phyloP scores from a whole-genome alignment of 768 basidiomycete genomes.

The Lentinus brumalis region DNA sequence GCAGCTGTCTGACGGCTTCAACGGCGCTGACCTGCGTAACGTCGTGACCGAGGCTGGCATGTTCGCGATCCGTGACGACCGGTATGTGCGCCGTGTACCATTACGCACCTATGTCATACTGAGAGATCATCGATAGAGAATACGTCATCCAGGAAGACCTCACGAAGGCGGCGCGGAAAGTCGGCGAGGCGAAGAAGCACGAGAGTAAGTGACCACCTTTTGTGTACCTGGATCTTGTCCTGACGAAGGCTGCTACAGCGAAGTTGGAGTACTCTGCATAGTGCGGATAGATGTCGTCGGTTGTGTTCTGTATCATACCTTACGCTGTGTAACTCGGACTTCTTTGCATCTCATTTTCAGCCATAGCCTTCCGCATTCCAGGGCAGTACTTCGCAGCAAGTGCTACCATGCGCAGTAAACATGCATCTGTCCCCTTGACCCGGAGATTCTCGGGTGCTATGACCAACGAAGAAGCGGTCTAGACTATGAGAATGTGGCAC shows the following conservation, averaged over 20 bases:
- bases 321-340: slow-evolving; percentile 14
- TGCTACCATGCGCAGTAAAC: too few relatives aligned
- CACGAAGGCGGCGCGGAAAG: slow-evolving; percentile 94
- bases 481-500: too few relatives aligned
- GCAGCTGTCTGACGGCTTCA: slow-evolving; percentile 88
- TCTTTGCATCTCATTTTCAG: neutral
- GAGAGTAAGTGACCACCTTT: slow-evolving; percentile 66
- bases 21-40: slow-evolving; percentile 95
- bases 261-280: slow-evolving; percentile 49
- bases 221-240: neutral
- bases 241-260: slow-evolving; percentile 29
- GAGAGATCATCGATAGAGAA: slow-evolving; percentile 50
- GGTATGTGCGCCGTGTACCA: slow-evolving; percentile 45
- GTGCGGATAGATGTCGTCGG: neutral
- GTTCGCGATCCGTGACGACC: slow-evolving; percentile 97
- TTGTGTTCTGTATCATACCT: slow-evolving; percentile 15
- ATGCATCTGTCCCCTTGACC: too few relatives aligned
- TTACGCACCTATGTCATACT: neutral
- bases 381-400: too few relatives aligned
- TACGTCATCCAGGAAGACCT: slow-evolving; percentile 94
- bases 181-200: slow-evolving; percentile 96
- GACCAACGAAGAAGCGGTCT: too few relatives aligned
- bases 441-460: neutral
- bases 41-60: slow-evolving; percentile 96
- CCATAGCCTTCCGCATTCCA: too few relatives aligned